Percentiles rank a stretch among this genome's conserved stretches.
Evolutionary conservation across 129 eudicot genomes (phyloP).

Genomic region (Saussurea involucrata): DNA sequence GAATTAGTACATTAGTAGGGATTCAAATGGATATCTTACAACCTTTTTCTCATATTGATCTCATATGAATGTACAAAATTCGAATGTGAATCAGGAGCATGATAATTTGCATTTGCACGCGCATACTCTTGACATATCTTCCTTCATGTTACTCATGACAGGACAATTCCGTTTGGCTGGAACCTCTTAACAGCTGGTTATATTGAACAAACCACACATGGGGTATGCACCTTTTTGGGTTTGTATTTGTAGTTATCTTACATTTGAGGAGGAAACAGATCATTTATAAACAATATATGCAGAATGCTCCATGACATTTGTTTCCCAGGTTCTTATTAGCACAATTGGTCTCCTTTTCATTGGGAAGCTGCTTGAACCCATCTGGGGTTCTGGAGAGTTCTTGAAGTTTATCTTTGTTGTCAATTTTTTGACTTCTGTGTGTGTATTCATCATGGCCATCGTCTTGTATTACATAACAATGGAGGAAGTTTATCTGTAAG

Average conservation of each 20-base stretch:
- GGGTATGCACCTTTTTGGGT: slow-evolving; percentile 42
- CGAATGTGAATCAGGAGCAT: neutral
- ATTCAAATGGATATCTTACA: neutral
- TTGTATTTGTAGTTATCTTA: neutral
- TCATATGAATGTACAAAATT: neutral
- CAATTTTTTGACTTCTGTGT: slow-evolving; percentile 64
- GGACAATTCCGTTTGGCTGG: slow-evolving; percentile 93
- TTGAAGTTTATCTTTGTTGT: slow-evolving; percentile 77
- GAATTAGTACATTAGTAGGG: neutral
- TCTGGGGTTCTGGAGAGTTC: slow-evolving; percentile 90
- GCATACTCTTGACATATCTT: neutral
- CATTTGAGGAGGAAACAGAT: neutral
- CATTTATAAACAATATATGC: neutral
- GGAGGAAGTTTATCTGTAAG: slow-evolving; percentile 84
- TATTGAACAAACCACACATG: slow-evolving; percentile 61
- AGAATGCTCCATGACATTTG: neutral
- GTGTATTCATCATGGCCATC: slow-evolving; percentile 72
- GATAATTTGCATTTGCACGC: neutral
- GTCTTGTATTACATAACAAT: slow-evolving; percentile 62
- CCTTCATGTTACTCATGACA: slow-evolving; percentile 23
- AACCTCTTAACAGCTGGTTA: slow-evolving; percentile 86
- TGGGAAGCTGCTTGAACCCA: slow-evolving; percentile 88
- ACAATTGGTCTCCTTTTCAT: slow-evolving; percentile 65
- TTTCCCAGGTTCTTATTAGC: slow-evolving; percentile 64
- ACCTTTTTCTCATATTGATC: neutral